Evolutionary conservation across 805 yeast genomes (phyloP).

Genomic region (Starmerella bombicola): DNA sequence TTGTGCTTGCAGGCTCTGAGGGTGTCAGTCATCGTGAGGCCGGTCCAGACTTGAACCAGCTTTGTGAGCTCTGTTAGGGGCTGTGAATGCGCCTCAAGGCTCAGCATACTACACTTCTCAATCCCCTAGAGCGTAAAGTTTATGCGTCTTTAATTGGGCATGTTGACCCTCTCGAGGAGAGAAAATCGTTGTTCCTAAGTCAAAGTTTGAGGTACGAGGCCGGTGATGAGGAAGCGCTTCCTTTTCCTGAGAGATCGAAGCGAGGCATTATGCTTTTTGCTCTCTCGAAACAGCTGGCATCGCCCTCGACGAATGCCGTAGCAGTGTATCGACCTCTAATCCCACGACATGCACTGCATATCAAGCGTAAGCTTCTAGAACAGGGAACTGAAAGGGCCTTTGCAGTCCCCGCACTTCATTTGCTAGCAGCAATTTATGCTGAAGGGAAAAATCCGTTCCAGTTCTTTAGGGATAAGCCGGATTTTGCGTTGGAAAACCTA

Average conservation of each 20-base stretch:
- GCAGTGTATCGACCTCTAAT: conserved; percentile 6
- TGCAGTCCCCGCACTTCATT: conserved; percentile 5
- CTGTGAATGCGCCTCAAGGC: conserved; percentile 12
- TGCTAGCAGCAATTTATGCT: conserved; percentile 13
- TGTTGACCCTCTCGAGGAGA: neutral
- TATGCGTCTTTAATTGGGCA: conserved; percentile 12
- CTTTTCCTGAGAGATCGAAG: conserved; percentile 19
- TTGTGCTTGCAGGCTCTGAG: too few species aligned
- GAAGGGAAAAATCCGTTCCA: conserved; percentile 13
- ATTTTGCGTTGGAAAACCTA: neutral
- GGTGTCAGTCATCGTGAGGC: too few species aligned
- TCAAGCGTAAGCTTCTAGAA: conserved; percentile 15
- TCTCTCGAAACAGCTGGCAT: conserved; percentile 6
- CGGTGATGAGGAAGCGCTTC: conserved; percentile 20
- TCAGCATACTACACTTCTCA: conserved; percentile 10
- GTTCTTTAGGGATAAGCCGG: conserved; percentile 9
- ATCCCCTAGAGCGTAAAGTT: conserved; percentile 11
- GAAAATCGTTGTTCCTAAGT: conserved; percentile 7
- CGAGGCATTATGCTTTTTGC: conserved; percentile 17
- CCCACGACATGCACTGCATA: conserved; percentile 1
- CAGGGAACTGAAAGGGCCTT: conserved; percentile 8
- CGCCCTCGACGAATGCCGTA: conserved; percentile 2
- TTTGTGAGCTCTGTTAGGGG: too few species aligned
- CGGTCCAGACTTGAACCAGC: too few species aligned
- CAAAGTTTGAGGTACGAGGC: conserved; percentile 10